phyloP scores from a whole-genome alignment of 768 basidiomycete genomes.

The Lentinula raphanica region DNA sequence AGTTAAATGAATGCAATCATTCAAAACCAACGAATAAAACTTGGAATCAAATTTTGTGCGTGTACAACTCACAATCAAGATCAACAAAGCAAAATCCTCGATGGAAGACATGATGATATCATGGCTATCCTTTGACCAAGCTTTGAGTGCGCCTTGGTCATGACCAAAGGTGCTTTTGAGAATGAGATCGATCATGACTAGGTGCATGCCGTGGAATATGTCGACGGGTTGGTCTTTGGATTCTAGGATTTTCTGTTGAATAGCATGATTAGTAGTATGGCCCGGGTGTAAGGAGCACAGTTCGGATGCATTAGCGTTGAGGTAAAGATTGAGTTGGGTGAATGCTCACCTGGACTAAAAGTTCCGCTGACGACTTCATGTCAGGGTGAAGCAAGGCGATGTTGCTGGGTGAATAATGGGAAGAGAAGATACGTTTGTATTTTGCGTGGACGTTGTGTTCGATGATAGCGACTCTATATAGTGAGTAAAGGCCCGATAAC shows the following conservation, averaged over 20 bases:
- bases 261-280: no score
- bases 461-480: constrained; percentile 69
- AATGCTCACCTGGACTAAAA: constrained; percentile 53
- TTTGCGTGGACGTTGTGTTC: constrained; percentile 64
- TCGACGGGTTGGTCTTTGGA: constrained; percentile 51
- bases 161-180: constrained; percentile 65
- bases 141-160: constrained; percentile 63
- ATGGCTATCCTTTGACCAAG: constrained; percentile 59
- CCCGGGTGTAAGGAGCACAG: no score
- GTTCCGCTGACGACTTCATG: constrained; percentile 54
- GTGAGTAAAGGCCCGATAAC: no score
- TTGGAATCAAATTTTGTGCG: no score
- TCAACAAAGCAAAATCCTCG: constrained; percentile 74
- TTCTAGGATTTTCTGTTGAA: constrained; percentile 43
- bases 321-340: constrained; percentile 3
- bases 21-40: no score
- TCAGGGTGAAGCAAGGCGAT: constrained; percentile 67
- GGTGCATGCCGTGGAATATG: constrained; percentile 67
- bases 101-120: constrained; percentile 70
- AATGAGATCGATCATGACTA: constrained; percentile 41
- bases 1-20: no score
- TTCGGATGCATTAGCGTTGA: no score
- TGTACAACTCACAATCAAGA: constrained; percentile 45
- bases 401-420: constrained; percentile 64
- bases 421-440: constrained; percentile 69